Base-by-base conservation (phyloP, 1,284 basidiomycete genomes). In the Neotropicomus parvogracilis region DNA sequence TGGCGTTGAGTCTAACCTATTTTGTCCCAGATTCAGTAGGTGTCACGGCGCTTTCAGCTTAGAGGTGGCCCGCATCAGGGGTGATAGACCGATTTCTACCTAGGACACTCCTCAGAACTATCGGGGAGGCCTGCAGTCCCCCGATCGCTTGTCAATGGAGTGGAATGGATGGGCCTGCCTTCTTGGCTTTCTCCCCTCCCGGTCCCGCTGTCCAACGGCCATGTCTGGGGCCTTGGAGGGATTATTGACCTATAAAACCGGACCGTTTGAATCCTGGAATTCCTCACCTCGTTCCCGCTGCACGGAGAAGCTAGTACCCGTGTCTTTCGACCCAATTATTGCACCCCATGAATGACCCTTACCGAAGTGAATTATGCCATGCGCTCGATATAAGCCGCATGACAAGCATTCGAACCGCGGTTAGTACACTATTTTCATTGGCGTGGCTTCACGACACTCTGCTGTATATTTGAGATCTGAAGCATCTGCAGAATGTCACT, bases 191-290 rank as follows among this genome's bases (percentile, higher is more conserved):
- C 56, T 33, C 5, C 7, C 29, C 42, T 52, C 39, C 21, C n/a
- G 3, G 7, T 8, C 27, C 37, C 7, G 31, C 37, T 9, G 12
- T 40, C 41, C 39, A 45, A 24, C 24, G n/a, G 13, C 29, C 35
- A 40, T 53, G 40, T 21, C 9, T 20, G 32, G 42, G 35, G 35
- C 12, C 6, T 8, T 45, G 55, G 52, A 55, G 38, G 12, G 17
- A n/a, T 12, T 9, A 3, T 6, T 5, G 3, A 21, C 9, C 2
- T 43, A 50, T 43, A 50, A 37, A 12, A 13, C 9, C 8, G 21
- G 21, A 21, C 29, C 19, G n/a, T n/a, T n/a, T n/a, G 27, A 35
- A 14, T 11, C 11, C 0, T 20, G 13, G 24, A 17, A 17, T 5
- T n/a, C 21, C 9, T 26, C 11, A 14, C 3, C 16, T 34, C 37